Base-by-base conservation (phyloP, 1,139 yeast species). In the Candida sp. region DNA sequence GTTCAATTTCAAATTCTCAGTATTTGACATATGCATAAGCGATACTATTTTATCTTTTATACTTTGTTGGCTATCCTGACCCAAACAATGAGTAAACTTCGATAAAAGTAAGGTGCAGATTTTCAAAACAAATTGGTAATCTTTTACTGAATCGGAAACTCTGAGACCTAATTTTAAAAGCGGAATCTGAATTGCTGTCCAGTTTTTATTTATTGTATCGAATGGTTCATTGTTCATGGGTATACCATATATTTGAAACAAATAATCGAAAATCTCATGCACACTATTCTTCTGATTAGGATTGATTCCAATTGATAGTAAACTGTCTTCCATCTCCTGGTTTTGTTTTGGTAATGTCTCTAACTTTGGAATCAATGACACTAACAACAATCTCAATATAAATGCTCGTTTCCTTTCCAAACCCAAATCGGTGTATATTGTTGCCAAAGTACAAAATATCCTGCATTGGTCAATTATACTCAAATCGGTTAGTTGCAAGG, bases 341-440 rank as follows among this genome's bases (percentile, higher is more conserved):
- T 33, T 36, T 37, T 40, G 35, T 9, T 22, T 39, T 39, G 5
- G 9, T 25, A 30, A 46, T 4, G 48, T 39, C 42, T 58, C 61
- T 43, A 73, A 54, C 43, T 69, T 73, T 2, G 82, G 82, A 9
- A 77, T 60, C 35, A 85, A 56, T 5, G 78, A 70, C 5, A 75
- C 71, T 25, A 87, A 60, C 32, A 87, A 62, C 7, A 82, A 78
- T 35, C 93, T 73, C 8, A 89, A 61, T 29, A 87, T 75, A 50
- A 91, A 82, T 0, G 89, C 82, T 48, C 83, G 73, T 52, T 90
- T 90, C 49, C 97, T 70, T 7, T 60, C 50, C 56, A 86, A 73
- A 0, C 83, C 82, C 43, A 90, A 69, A 35, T 76, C 77, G 3
- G 80, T 71, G 58, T 85, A 89, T 2, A 87, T 66, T 4, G 81